Evolutionary conservation across 2,329 filamentous ascomycete species (phyloP), one percentile per base, ranked within the genome.

Genomic region (Scedosporium boydii): DNA sequence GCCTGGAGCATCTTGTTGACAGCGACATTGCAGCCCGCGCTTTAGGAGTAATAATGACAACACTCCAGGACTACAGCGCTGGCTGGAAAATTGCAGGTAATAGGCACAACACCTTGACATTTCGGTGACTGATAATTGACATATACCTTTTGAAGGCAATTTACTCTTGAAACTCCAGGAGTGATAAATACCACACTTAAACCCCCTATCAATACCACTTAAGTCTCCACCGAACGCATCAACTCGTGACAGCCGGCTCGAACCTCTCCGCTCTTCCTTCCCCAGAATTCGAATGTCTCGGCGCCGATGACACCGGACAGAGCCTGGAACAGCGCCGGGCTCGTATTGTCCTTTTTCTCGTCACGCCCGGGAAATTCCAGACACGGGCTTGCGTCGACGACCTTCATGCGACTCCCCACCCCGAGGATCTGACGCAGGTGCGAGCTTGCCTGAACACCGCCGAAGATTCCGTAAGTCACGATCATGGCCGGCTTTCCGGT

Each of bases 381-480:
- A 6, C 14, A 3, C 21, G 18, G n/a, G 16, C 7, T 21, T 6
- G 6, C n/a, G 10, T 27, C 53, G 16, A 23, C 53, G 16, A 57
- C 23, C 21, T 29, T 57, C 53, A 57, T 57, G 23, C 29, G 23
- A 14, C 23, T 23, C 23, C 23, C 53, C 6, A 12, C 23, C 14
- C 53, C 53, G 12, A 57, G 53, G 29, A 27, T 27, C 53, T 57
- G 65, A 21, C 44, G 44, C 59, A 12, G 66, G 64, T 21, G 66
- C 66, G 44, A 62, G 65, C 12, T 62, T 60, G 6, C 64, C 64
- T 7, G 51, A 56, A 7, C 72, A 26, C 78, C 79, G 38, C 79
- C 78, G 3, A 69, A 65, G 0, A 76, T 76, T 4, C 84, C 83
- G 70, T 86, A 86, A 62, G 76, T 80, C 27, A 87, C 76, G 62